phyloP scores from a whole-genome alignment of 1,139 yeast species.

The Lodderomyces margitis region DNA sequence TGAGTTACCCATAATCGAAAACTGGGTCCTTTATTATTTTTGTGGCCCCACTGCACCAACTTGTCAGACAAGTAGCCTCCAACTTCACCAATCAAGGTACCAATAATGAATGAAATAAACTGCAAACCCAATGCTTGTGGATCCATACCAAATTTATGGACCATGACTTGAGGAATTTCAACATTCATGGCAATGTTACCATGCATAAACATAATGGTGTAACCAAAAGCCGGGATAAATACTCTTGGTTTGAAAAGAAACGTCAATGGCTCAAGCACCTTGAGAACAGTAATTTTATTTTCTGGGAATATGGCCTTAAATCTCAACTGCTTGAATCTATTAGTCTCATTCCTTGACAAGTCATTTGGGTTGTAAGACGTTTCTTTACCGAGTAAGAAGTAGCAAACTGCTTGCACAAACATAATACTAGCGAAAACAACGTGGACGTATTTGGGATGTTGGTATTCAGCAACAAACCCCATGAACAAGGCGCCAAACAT shows the following conservation, averaged over 20 bases:
- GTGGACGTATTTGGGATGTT: slow-evolving; percentile 16
- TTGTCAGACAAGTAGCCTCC: slow-evolving; percentile 21
- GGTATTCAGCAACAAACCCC: slow-evolving; percentile 21
- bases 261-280: slow-evolving; percentile 15
- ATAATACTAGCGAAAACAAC: slow-evolving; percentile 18
- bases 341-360: slow-evolving; percentile 11
- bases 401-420: slow-evolving; percentile 16
- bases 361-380: slow-evolving; percentile 16
- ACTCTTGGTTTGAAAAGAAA: slow-evolving; percentile 13
- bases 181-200: slow-evolving; percentile 22
- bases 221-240: slow-evolving; percentile 17
- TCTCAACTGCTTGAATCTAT: slow-evolving; percentile 8
- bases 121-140: slow-evolving; percentile 21
- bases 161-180: slow-evolving; percentile 18
- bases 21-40: slow-evolving; percentile 10
- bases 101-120: slow-evolving; percentile 18
- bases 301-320: slow-evolving; percentile 10
- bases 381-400: slow-evolving; percentile 19
- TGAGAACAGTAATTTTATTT: slow-evolving; percentile 7
- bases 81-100: slow-evolving; percentile 19
- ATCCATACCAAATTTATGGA: slow-evolving; percentile 16
- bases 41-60: slow-evolving; percentile 16
- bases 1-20: slow-evolving; percentile 19
- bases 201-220: slow-evolving; percentile 18
- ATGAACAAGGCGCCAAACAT: slow-evolving; percentile 21